These are phyloP conservation scores for Coccomyxa subellipsoidea DNA, from an alignment of 163 green algal species.

Conservation along the genomic window DNA sequence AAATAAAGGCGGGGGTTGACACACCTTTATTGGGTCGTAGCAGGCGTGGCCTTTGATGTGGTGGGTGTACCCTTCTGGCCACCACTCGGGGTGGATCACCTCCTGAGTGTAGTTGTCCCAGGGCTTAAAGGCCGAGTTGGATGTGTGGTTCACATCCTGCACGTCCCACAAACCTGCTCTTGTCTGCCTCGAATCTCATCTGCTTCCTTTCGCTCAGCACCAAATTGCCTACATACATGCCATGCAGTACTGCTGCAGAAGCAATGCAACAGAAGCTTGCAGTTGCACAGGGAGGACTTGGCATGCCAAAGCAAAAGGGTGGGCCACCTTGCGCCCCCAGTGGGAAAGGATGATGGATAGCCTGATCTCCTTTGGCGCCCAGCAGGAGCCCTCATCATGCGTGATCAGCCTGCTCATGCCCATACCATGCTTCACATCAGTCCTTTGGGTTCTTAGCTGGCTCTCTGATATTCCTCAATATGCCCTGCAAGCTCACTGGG, in stretches of 20 bases:
- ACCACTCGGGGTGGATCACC: conserved; percentile 10
- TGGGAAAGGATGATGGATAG: conserved; percentile 60
- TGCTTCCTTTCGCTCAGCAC: no score
- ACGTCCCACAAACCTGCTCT: neutral
- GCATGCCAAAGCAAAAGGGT: no score
- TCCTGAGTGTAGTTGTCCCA: conserved; percentile 40
- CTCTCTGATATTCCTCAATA: no score
- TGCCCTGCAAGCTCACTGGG: no score
- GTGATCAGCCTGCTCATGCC: conserved; percentile 16
- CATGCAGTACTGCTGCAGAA: no score
- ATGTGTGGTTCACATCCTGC: conserved; percentile 27
- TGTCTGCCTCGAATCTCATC: no score
- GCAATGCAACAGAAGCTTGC: neutral
- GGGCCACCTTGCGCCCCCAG: conserved; percentile 49
- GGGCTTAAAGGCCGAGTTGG: conserved; percentile 22
- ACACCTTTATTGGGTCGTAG: conserved; percentile 47
- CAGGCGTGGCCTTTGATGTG: conserved; percentile 26
- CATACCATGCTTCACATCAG: neutral
- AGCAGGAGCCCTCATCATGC: conserved; percentile 69
- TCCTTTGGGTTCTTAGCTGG: neutral
- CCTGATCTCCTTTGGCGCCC: conserved; percentile 51
- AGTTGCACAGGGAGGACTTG: no score
- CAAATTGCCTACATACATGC: no score
- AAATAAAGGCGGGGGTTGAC: neutral
- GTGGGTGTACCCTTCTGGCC: neutral